phyloP scores from a whole-genome alignment of 768 basidiomycete species.

The Russula sp. region DNA sequence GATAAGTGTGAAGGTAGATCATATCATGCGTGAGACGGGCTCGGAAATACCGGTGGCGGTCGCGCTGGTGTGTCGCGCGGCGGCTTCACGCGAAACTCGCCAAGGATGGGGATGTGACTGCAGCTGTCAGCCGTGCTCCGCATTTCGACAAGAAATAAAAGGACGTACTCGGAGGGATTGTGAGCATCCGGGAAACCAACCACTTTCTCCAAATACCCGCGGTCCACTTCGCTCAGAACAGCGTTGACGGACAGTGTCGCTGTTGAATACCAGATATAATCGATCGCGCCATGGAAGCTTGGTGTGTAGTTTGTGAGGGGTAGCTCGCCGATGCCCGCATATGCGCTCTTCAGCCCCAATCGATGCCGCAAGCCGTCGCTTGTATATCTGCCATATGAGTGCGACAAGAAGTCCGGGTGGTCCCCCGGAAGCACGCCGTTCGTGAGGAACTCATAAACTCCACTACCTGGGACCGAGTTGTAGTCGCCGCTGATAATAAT shows the following conservation, averaged over 20 bases:
- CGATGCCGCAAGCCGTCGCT: constrained; percentile 79
- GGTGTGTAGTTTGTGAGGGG: constrained; percentile 89
- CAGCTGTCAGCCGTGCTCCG: constrained; percentile 16
- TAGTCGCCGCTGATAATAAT: constrained; percentile 92
- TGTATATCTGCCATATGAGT: constrained; percentile 92
- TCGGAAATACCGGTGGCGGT: constrained; percentile 42
- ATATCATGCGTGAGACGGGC: constrained; percentile 41
- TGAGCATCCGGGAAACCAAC: constrained; percentile 97
- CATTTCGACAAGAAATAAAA: constrained; percentile 27
- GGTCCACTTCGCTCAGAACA: constrained; percentile 87
- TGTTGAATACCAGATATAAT: constrained; percentile 91
- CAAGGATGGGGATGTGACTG: constrained; percentile 70
- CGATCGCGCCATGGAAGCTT: constrained; percentile 80
- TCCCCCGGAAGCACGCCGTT: constrained; percentile 64
- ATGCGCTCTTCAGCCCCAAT: constrained; percentile 81
- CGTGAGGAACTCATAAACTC: constrained; percentile 88
- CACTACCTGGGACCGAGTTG: constrained; percentile 84
- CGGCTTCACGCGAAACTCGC: constrained; percentile 78
- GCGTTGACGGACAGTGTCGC: constrained; percentile 71
- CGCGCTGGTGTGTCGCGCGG: constrained; percentile 48
- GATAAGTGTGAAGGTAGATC: constrained; percentile 29
- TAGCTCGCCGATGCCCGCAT: constrained; percentile 57
- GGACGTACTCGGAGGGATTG: constrained; percentile 88
- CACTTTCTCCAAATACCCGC: constrained; percentile 76
- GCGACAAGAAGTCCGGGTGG: constrained; percentile 90